Conservation (phyloP, 306 rosid genomes). For the Gastrolobium bilobum region DNA sequence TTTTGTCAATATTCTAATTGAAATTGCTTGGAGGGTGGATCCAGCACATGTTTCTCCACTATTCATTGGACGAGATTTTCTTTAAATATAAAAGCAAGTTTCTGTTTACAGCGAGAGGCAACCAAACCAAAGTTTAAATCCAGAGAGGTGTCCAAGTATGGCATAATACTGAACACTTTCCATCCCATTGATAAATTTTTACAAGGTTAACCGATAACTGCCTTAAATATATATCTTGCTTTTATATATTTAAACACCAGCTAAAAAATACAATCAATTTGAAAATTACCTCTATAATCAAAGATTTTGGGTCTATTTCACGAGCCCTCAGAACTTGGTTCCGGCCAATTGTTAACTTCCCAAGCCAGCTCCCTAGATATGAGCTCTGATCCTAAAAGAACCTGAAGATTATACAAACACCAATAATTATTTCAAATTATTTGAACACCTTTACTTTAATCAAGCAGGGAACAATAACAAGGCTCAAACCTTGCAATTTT, state of each 20-base stretch:
- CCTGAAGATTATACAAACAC: slow-evolving; percentile 62
- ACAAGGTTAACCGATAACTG: background rate
- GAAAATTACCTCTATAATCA: slow-evolving; percentile 86
- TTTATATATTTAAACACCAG: background rate
- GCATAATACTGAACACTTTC: background rate
- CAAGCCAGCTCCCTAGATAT: slow-evolving; percentile 99
- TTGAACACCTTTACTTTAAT: slow-evolving; percentile 27
- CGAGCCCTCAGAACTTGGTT: slow-evolving; percentile 97
- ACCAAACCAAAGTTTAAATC: background rate
- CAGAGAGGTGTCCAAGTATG: background rate
- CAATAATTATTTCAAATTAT: slow-evolving; percentile 16
- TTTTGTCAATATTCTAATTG: too few species aligned
- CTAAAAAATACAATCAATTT: slow-evolving; percentile 6
- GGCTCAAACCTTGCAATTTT: slow-evolving; percentile 92
- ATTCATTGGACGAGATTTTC: background rate
- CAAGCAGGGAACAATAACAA: slow-evolving; percentile 21
- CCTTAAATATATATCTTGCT: background rate
- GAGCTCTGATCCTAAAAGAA: slow-evolving; percentile 94
- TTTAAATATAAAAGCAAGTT: background rate
- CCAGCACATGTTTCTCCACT: too few species aligned
- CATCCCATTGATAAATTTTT: background rate
- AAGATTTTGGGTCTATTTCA: slow-evolving; percentile 96
- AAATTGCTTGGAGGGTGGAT: too few species aligned
- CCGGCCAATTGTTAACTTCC: slow-evolving; percentile 96
- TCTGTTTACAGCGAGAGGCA: background rate